Evolutionary conservation across 192 early-diverging fungal species (phyloP).

Genomic region (Chytriomyces sp.): DNA sequence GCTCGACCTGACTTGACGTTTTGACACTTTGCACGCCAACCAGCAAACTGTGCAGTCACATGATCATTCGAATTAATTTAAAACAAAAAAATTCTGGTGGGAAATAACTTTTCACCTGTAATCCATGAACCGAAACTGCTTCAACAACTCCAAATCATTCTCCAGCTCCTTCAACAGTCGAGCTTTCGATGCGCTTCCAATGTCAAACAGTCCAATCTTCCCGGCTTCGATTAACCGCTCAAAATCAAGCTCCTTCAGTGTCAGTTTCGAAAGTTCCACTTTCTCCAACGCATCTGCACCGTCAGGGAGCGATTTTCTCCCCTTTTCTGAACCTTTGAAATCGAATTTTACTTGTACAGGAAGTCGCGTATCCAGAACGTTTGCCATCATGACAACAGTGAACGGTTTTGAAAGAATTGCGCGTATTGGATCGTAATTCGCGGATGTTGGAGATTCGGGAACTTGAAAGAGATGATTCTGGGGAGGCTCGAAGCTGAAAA

Average conservation of each 20-base stretch:
- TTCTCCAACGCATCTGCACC: too few relatives aligned
- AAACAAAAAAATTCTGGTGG: neutral
- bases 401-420: conserved; percentile 22
- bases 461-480: neutral
- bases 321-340: conserved; percentile 50
- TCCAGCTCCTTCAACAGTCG: conserved; percentile 37
- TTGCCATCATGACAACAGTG: conserved; percentile 49
- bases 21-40: neutral
- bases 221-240: conserved; percentile 36
- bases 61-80: too few relatives aligned
- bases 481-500: conserved; percentile 49
- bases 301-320: neutral
- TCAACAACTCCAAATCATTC: conserved; percentile 44
- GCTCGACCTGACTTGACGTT: too few relatives aligned
- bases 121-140: conserved; percentile 51
- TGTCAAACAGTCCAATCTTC: conserved; percentile 24
- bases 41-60: neutral
- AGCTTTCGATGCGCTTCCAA: conserved; percentile 8
- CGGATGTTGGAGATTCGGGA: neutral
- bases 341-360: conserved; percentile 39
- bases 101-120: conserved; percentile 39
- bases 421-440: neutral
- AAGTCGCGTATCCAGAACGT: conserved; percentile 42
- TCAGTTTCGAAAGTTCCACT: conserved; percentile 21
- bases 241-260: conserved; percentile 53